Evolutionary conservation across 768 basidiomycete genomes (phyloP), one percentile per base, ranked within the genome.

Genomic region (Lentinula detonsa): DNA sequence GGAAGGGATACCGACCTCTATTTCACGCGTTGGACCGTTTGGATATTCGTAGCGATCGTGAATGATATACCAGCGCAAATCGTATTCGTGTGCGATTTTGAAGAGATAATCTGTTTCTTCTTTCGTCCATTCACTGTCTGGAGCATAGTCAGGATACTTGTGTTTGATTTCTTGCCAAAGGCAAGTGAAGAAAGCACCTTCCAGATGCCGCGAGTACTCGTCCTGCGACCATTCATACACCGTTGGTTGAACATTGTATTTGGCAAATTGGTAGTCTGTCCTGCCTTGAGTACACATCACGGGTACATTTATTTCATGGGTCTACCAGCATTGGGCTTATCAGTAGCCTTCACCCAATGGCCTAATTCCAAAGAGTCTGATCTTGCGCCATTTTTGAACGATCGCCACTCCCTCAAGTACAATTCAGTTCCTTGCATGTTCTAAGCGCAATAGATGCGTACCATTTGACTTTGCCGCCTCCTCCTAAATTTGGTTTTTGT

Each of bases 21-120:
- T 76, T n/a, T 79, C 77, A 21, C 87, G 83, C 28, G 65, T 53
- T 40, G 73, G 68, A 8, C 84, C 83, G n/a, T 73, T 75, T 1
- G 83, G 78, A 68, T 79, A 92, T 4, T 91, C 86, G 71, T 96
- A 98, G 31, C 97, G 86, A 72, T 98, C 97, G 57, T 90, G 79
- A 11, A 95, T 85, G 64, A 98, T 81, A 69, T 91, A 88, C 84
- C 95, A 98, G 48, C 96, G 83, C 10, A 85, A 77, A 71, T 98
- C 95, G 65, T 90, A 98, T 56, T 91, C 86, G 54, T 82, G 80
- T 8, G 90, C 86, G 8, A 96, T 72, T 3, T 75, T 75, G 73
- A 98, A 96, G 1, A 99, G 81, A 69, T 98, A 93, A 69, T 93
- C 90, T 0, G 97, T 98, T 73, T 98, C 95, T 65, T 94, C 92